A percentile compares a stretch with the other conserved stretches of the same genome.
Evolutionary conservation across 371 early-diverging fungal species (phyloP).

Genomic region (Rhizomucor pusillus): DNA sequence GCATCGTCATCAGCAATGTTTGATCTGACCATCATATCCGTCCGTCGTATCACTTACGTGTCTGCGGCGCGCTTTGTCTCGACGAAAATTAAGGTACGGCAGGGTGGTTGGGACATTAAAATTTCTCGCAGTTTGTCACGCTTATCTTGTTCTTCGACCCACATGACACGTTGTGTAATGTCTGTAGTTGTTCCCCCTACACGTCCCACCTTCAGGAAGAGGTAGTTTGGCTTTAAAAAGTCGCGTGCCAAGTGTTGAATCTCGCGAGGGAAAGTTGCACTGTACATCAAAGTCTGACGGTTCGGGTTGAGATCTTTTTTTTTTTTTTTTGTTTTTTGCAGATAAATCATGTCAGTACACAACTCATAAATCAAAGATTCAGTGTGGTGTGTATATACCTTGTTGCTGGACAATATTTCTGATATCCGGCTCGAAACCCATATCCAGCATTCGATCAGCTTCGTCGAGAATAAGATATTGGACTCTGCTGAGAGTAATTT

Average conservation of each 20-base stretch:
- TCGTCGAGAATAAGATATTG: slow-evolving; percentile 91
- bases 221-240: slow-evolving; percentile 66
- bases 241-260: slow-evolving; percentile 87
- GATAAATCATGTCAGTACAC: no score
- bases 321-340: no score
- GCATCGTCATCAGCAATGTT: background rate
- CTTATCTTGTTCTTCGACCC: slow-evolving; percentile 54
- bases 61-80: slow-evolving; percentile 81
- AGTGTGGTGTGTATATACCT: slow-evolving; percentile 6
- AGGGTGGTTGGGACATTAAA: slow-evolving; percentile 36
- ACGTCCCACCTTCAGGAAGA: slow-evolving; percentile 27
- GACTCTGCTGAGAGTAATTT: slow-evolving; percentile 75
- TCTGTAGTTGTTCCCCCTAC: slow-evolving; percentile 46
- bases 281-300: slow-evolving; percentile 95
- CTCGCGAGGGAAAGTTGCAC: slow-evolving; percentile 94
- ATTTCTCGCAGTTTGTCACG: slow-evolving; percentile 25
- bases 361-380: slow-evolving; percentile 31
- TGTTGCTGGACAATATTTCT: slow-evolving; percentile 86
- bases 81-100: slow-evolving; percentile 79
- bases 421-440: slow-evolving; percentile 96
- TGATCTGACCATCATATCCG: no score
- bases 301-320: slow-evolving; percentile 25
- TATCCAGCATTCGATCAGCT: slow-evolving; percentile 95
- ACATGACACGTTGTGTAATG: slow-evolving; percentile 33
- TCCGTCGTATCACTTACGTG: slow-evolving; percentile 28